Conservation (phyloP, 1,284 basidiomycete genomes). For the Irpex lacteus region DNA sequence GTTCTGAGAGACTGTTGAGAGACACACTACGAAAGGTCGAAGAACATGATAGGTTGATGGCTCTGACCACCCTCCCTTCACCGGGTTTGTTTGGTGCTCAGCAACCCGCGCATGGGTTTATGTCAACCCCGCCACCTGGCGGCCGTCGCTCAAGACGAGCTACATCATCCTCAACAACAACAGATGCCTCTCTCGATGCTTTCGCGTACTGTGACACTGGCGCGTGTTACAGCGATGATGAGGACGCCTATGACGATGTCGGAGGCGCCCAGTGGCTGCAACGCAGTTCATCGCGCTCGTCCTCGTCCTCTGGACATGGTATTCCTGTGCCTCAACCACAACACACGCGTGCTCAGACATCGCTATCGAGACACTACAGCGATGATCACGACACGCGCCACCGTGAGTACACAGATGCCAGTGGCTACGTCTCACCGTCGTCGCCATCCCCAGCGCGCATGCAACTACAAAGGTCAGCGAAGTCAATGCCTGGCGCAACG, state of each 20-base stretch:
- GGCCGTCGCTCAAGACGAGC: constrained; percentile 16
- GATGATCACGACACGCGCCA: constrained; percentile 6
- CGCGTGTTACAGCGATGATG: constrained; percentile 25
- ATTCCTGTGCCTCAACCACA: constrained; percentile 11
- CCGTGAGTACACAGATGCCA: neutral
- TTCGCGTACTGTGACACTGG: constrained; percentile 19
- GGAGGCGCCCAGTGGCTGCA: constrained; percentile 21
- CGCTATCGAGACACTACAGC: constrained; percentile 14
- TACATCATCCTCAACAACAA: constrained; percentile 25
- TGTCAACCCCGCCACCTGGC: constrained; percentile 15
- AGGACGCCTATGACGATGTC: constrained; percentile 30
- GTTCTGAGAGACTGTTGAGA: constrained; percentile 56
- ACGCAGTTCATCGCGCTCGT: constrained; percentile 18
- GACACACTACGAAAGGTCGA: constrained; percentile 55
- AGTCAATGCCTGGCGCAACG: constrained; percentile 22
- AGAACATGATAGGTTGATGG: constrained; percentile 30
- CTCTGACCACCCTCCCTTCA: constrained; percentile 18
- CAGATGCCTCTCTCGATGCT: constrained; percentile 24
- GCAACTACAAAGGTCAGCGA: constrained; percentile 25
- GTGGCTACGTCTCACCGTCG: constrained; percentile 23
- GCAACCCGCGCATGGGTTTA: constrained; percentile 16
- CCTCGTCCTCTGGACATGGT: constrained; percentile 21
- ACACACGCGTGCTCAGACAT: constrained; percentile 5
- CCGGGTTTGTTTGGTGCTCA: constrained; percentile 17
- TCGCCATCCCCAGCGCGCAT: constrained; percentile 26